Base-by-base conservation (phyloP, 2,329 filamentous ascomycete species). In the Aspergillus nomiae region DNA sequence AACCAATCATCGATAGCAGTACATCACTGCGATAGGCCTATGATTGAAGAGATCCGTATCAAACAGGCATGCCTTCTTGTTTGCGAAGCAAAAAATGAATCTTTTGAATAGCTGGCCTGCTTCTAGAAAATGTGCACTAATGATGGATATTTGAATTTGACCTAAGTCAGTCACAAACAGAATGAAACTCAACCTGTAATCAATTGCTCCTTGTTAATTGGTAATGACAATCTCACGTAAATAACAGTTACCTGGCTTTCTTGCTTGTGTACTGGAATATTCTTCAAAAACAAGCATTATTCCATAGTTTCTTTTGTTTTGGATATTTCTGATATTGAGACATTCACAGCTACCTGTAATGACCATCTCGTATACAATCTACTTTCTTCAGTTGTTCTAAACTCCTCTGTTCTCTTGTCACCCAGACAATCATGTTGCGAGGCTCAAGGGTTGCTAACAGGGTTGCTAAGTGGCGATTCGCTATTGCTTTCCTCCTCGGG, bases 311-410 rank as follows among this genome's bases (percentile, higher is more conserved):
- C 32, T 36, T 56, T 14, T 56, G 30, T 56, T 4, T n/a, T 8
- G n/a, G 38, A 41, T 56, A 28, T 34, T 56, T 38, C 53, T 56
- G 32, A 41, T 28, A 32, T 56, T 38, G 21, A 56, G 24, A 56
- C 9, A 56, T 28, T 32, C 53, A 56, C 53, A 56, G 32, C 14
- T 16, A 41, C 16, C 53, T 14, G 53, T 56, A 56, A 56, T 24
- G 19, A 56, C 53, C 53, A 56, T 56, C 21, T 56, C 53, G 12
- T 38, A 56, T 56, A 24, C 21, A 56, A 56, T 41, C 21, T 46
- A 46, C 43, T 24, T 46, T 14, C 43, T 46, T 46, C n/a, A 46
- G 43, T 46, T 46, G 21, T 46, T 46, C 38, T 24, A 46, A 46
- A 46, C n/a, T 46, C 43, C 41, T 24, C 43, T n/a, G 21, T 46